Conservation (phyloP, 331 rosid genomes). For the Quercus lobata region DNA sequence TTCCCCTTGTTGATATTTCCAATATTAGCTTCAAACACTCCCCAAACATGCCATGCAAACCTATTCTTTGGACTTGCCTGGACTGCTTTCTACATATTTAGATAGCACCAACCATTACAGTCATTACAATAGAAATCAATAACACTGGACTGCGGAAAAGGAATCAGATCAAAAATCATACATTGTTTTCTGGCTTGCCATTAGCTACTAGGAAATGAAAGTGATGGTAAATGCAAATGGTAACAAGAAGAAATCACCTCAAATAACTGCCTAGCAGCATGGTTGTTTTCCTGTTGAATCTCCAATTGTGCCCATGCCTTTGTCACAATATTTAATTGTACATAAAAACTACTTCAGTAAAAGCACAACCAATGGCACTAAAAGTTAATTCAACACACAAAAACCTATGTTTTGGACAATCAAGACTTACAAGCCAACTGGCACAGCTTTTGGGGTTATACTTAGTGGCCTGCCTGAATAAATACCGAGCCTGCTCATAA, state of each 20-base stretch:
- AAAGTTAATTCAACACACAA: conserved; percentile 15
- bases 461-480: conserved; percentile 82
- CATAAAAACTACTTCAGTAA: not conserved
- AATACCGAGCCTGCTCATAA: conserved; percentile 76
- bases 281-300: conserved; percentile 71
- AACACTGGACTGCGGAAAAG: not conserved
- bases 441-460: conserved; percentile 94
- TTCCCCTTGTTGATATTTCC: conserved; percentile 73
- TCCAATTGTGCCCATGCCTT: conserved; percentile 99
- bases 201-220: conserved; percentile 1
- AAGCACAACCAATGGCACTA: not conserved
- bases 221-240: not conserved
- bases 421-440: conserved; percentile 92
- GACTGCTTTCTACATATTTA: conserved; percentile 61
- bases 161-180: not conserved
- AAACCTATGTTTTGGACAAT: not conserved
- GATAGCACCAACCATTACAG: conserved; percentile 10
- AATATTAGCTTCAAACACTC: conserved; percentile 73
- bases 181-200: not conserved
- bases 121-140: not conserved
- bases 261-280: conserved; percentile 66
- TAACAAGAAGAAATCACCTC: conserved; percentile 52
- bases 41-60: conserved; percentile 99
- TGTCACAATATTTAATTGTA: conserved; percentile 5
- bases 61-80: conserved; percentile 97